These are phyloP conservation scores for Trichosporon sp. DNA, from an alignment of 1,284 basidiomycete species.

Conservation along the genomic window DNA sequence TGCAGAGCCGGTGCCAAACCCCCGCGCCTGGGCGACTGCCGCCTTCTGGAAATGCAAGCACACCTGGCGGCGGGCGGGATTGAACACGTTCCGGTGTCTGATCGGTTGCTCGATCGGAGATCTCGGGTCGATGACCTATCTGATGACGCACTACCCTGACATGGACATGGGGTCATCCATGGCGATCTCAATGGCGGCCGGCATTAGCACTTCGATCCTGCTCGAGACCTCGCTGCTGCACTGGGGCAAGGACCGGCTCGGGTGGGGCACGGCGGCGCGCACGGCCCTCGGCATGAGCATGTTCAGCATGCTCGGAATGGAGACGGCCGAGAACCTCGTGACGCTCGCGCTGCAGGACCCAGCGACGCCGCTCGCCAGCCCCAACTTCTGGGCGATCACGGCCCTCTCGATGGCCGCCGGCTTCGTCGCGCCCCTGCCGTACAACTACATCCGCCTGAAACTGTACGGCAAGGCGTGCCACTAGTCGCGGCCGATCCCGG, in stretches of 20 bases:
- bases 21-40: neutral
- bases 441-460: conserved; percentile 10
- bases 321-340: conserved; percentile 8
- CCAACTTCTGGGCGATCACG: conserved; percentile 8
- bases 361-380: neutral
- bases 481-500: neutral
- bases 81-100: conserved; percentile 14
- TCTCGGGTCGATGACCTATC: conserved; percentile 8
- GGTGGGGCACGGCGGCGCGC: neutral
- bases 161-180: conserved; percentile 6
- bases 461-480: conserved; percentile 7
- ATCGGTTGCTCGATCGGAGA: conserved; percentile 11
- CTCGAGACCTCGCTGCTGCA: conserved; percentile 11
- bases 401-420: conserved; percentile 5
- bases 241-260: conserved; percentile 5
- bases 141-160: conserved; percentile 8
- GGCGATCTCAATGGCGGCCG: conserved; percentile 12
- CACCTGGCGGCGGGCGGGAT: conserved; percentile 8
- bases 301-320: conserved; percentile 13
- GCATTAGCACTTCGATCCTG: conserved; percentile 10
- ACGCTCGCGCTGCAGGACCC: conserved; percentile 7
- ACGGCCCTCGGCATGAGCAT: conserved; percentile 13
- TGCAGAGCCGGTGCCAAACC: neutral
- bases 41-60: conserved; percentile 10
- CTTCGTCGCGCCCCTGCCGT: conserved; percentile 8